Evolutionary conservation across 495 filamentous ascomycete genomes (phyloP).

Genomic region (Daldinia decipiens): DNA sequence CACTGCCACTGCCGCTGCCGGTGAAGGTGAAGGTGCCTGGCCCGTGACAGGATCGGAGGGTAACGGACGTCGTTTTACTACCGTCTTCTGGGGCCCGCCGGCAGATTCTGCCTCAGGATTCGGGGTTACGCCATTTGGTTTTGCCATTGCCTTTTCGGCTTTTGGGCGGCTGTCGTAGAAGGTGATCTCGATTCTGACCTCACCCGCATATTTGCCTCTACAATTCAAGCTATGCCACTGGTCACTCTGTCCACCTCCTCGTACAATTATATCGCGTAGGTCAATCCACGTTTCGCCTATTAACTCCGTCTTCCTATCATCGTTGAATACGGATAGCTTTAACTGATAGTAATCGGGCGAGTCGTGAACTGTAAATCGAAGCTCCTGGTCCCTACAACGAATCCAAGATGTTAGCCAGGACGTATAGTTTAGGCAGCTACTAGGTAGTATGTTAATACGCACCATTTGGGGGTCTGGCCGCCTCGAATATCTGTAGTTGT

Average conservation of each 20-base stretch:
- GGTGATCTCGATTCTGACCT: constrained; percentile 93
- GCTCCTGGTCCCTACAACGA: constrained; percentile 86
- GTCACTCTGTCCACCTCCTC: constrained; percentile 90
- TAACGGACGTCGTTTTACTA: constrained; percentile 79
- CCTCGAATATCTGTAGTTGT: constrained; percentile 94
- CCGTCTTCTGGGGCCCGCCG: constrained; percentile 52
- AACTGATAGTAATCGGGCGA: constrained; percentile 94
- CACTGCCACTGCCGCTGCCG: too few species aligned
- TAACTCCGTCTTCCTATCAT: constrained; percentile 94
- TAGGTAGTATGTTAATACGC: constrained; percentile 53
- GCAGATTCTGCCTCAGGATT: constrained; percentile 46
- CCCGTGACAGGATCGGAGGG: constrained; percentile 75
- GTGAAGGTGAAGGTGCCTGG: constrained; percentile 54
- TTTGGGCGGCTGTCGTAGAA: constrained; percentile 92
- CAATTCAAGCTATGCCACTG: constrained; percentile 88
- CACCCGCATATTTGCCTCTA: constrained; percentile 93
- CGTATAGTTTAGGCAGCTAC: constrained; percentile 3
- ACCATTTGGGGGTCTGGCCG: constrained; percentile 96
- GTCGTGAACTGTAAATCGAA: constrained; percentile 95
- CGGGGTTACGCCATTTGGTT: constrained; percentile 57
- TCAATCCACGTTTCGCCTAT: constrained; percentile 94
- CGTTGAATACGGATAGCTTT: constrained; percentile 96
- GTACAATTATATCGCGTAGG: constrained; percentile 80
- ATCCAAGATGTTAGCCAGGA: constrained; percentile 20
- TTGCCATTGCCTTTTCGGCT: constrained; percentile 69